A percentile compares a stretch with the other conserved stretches of the same genome.
phyloP scores from a whole-genome alignment of 2,329 filamentous ascomycete species.

The Sphaerostilbella broomeana region DNA sequence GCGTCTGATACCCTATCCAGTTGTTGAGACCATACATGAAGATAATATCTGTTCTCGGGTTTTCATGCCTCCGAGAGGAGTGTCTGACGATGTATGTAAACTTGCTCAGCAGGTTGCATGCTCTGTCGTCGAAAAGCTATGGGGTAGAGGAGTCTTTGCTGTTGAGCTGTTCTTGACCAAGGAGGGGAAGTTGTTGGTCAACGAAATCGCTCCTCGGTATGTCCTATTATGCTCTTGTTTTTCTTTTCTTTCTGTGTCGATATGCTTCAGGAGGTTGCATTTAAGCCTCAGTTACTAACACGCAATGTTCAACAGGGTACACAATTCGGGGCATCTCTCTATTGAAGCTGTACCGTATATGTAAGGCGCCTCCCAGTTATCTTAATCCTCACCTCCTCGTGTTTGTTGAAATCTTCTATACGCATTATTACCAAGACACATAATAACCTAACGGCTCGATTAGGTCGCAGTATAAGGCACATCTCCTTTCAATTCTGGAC shows the following conservation, averaged over 20 bases:
- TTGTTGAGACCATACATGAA: slow-evolving; percentile 91
- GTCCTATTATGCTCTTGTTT: slow-evolving; percentile 32
- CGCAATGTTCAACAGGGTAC: slow-evolving; percentile 31
- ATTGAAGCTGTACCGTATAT: slow-evolving; percentile 82
- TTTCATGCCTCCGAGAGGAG: slow-evolving; percentile 73
- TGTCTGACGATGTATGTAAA: slow-evolving; percentile 53
- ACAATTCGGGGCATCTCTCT: slow-evolving; percentile 93
- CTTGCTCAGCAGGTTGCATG: slow-evolving; percentile 70
- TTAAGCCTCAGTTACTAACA: slow-evolving; percentile 40
- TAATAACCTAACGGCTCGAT: neutral
- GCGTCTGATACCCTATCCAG: slow-evolving; percentile 66
- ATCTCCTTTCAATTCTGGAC: slow-evolving; percentile 76
- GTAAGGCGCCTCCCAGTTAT: slow-evolving; percentile 14
- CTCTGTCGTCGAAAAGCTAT: slow-evolving; percentile 71
- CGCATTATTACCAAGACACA: too few relatives aligned
- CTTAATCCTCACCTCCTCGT: neutral
- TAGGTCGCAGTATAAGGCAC: slow-evolving; percentile 80
- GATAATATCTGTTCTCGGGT: slow-evolving; percentile 93
- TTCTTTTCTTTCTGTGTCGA: neutral
- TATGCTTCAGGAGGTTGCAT: slow-evolving; percentile 62
- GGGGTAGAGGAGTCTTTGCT: slow-evolving; percentile 88
- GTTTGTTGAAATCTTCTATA: too few relatives aligned
- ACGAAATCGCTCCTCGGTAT: slow-evolving; percentile 30
- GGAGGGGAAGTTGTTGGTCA: slow-evolving; percentile 43
- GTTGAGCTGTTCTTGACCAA: slow-evolving; percentile 90